A percentile compares a stretch with the other conserved stretches of the same genome.
Evolutionary conservation across 1,139 yeast species (phyloP).

Genomic region (Ogataea hybrid): DNA sequence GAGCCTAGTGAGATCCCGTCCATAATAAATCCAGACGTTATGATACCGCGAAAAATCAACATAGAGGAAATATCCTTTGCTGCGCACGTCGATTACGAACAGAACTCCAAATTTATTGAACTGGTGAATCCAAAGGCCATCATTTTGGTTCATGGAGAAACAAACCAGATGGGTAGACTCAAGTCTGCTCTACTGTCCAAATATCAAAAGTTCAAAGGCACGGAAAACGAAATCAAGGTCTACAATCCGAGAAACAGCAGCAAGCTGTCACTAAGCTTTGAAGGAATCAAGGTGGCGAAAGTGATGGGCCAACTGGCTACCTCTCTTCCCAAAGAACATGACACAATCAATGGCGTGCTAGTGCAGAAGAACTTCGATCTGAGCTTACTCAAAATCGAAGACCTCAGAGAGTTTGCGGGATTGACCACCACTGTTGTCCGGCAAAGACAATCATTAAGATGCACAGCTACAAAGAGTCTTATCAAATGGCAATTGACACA

Average conservation of each 20-base stretch:
- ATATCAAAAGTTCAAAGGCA: conserved; percentile 76
- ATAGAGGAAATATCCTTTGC: conserved; percentile 98
- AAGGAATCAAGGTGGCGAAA: conserved; percentile 82
- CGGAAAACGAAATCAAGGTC: conserved; percentile 89
- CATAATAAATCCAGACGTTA: conserved; percentile 69
- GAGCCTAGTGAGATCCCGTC: conserved; percentile 92
- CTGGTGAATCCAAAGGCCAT: conserved; percentile 78
- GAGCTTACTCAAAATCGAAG: conserved; percentile 77
- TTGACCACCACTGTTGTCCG: conserved; percentile 81
- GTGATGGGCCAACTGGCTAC: conserved; percentile 79
- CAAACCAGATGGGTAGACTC: conserved; percentile 95
- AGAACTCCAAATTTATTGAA: conserved; percentile 88
- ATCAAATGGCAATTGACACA: conserved; percentile 89
- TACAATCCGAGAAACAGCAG: conserved; percentile 93
- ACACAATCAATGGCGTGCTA: conserved; percentile 75
- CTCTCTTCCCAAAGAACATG: conserved; percentile 37
- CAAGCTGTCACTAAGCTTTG: conserved; percentile 69
- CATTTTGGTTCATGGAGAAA: conserved; percentile 96
- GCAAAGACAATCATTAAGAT: conserved; percentile 74
- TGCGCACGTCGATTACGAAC: conserved; percentile 97
- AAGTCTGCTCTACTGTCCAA: conserved; percentile 90
- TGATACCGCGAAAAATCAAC: conserved; percentile 80
- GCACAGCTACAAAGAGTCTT: conserved; percentile 78
- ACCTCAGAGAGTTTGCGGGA: conserved; percentile 85
- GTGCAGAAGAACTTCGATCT: conserved; percentile 91